phyloP scores from a whole-genome alignment of 2,329 filamentous ascomycete genomes.

The Malbranchea zuffiana region DNA sequence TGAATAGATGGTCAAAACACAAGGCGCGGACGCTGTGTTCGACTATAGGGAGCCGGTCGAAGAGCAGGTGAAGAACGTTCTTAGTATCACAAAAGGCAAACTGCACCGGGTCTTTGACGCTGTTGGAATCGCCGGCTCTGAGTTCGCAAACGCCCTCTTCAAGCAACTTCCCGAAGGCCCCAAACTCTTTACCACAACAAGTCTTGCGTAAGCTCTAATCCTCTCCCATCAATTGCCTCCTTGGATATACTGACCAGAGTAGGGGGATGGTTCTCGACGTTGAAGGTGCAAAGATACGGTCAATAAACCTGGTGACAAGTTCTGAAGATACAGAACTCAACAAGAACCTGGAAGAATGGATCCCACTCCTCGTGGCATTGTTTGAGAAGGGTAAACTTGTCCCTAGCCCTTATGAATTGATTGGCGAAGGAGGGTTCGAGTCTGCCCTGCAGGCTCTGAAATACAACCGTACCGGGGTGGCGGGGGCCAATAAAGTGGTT shows the following conservation, averaged over 20 bases:
- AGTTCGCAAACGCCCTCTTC: constrained; percentile 19
- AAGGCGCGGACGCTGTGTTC: constrained; percentile 22
- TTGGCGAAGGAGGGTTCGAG: constrained; percentile 18
- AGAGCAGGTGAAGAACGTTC: constrained; percentile 21
- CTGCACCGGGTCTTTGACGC: constrained; percentile 24
- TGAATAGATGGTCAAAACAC: constrained; percentile 19
- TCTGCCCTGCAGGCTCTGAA: constrained; percentile 17
- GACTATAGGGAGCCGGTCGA: constrained; percentile 23
- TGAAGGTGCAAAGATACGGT: constrained; percentile 17
- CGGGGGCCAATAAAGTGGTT: constrained; percentile 18
- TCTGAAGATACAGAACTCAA: constrained; percentile 17
- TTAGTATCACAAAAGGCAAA: constrained; percentile 20
- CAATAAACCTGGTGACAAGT: constrained; percentile 16
- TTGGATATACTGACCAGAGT: neutral
- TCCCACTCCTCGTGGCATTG: constrained; percentile 16
- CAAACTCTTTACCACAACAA: constrained; percentile 21
- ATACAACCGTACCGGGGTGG: constrained; percentile 17
- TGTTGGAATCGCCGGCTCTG: constrained; percentile 22
- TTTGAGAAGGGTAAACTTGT: constrained; percentile 15
- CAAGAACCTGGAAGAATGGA: constrained; percentile 16
- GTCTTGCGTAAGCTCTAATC: constrained; percentile 8
- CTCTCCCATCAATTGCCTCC: neutral
- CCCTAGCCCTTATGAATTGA: constrained; percentile 17
- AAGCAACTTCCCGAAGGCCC: constrained; percentile 14
- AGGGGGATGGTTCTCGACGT: constrained; percentile 17